Base-by-base conservation (phyloP, 805 yeast species). In the Ogataea ganodermae region DNA sequence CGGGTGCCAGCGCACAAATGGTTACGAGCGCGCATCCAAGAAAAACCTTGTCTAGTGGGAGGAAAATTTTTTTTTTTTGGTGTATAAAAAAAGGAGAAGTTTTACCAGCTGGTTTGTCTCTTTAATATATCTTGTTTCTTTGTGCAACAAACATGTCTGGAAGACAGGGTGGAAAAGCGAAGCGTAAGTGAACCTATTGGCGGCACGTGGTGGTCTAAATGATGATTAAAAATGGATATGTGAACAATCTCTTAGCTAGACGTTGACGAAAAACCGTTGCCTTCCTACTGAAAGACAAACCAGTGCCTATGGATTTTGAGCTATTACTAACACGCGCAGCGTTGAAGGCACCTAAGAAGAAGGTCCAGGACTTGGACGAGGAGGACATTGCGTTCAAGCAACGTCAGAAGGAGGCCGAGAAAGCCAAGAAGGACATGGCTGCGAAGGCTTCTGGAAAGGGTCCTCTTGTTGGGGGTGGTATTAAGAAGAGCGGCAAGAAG, bases 121-220 rank as follows among this genome's bases (percentile, higher is more conserved):
- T 14, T 28, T 7, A 8, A 28, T 13, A 6, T 28, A 5, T 20
- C 20, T 33, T 24, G 17, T 22, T 22, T 23, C 21, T 23, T 36
- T n/a, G n/a, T n/a, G n/a, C n/a, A n/a, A n/a, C n/a, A 18, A 45
- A 36, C 10, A 89, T 90, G 96, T 89, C 96, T 42, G 90, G 96
- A 62, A 90, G 97, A 75, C 97, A 91, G 77, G 97, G 97, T 66
- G 97, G 97, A 64, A 91, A 91, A 69, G 83, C 91, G 50, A 91
- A 91, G 82, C 97, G 90, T 73, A 63, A 51, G 81, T 71, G 40
- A 35, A 37, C 21, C 14, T 35, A 8, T 28, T n/a, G 3, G 27
- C 23, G 17, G 12, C 31, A 14, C 35, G 7, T 16, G 22, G 20
- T 5, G 14, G 37, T 24, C 9, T 49, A 27, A 8, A 51, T 55